phyloP scores from a whole-genome alignment of 371 early-diverging fungal species.

The Entomophthora muscae region DNA sequence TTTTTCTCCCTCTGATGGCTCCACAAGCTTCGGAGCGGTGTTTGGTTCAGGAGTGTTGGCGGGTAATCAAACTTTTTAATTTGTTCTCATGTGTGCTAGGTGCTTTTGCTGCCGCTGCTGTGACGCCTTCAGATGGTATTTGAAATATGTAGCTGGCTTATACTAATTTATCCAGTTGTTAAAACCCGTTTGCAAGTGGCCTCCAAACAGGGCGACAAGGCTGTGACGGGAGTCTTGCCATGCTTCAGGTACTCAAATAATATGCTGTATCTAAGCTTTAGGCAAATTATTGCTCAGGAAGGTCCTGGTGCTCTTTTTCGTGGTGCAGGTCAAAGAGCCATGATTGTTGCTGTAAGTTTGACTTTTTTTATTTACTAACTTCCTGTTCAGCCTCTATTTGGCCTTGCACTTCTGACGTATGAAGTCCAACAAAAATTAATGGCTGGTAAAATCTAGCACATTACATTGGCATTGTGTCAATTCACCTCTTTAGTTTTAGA shows the following conservation, averaged over 20 bases:
- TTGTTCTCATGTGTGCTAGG: background rate
- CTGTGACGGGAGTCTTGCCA: slow-evolving; percentile 54
- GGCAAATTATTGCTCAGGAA: slow-evolving; percentile 71
- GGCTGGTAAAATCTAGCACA: background rate
- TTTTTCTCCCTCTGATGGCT: slow-evolving; percentile 42
- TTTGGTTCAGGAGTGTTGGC: slow-evolving; percentile 83
- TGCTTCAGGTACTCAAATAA: slow-evolving; percentile 24
- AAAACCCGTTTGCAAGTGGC: slow-evolving; percentile 93
- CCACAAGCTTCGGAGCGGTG: slow-evolving; percentile 50
- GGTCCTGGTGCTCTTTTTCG: slow-evolving; percentile 86
- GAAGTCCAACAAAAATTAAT: slow-evolving; percentile 6
- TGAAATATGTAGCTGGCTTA: background rate
- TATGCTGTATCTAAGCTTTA: background rate
- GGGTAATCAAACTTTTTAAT: slow-evolving; percentile 13
- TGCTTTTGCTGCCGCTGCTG: slow-evolving; percentile 7
- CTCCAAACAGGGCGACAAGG: slow-evolving; percentile 62
- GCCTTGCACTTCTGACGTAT: slow-evolving; percentile 5
- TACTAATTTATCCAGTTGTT: slow-evolving; percentile 33
- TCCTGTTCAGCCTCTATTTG: slow-evolving; percentile 5
- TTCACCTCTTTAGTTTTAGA: too few relatives aligned
- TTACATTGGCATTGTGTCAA: too few relatives aligned
- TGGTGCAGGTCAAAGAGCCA: slow-evolving; percentile 81
- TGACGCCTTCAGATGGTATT: slow-evolving; percentile 8
- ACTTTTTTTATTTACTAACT: background rate
- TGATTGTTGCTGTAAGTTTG: slow-evolving; percentile 49